Percentiles rank a stretch among this genome's conserved stretches.
phyloP scores from a whole-genome alignment of 345 rosid genomes.

The Eucalyptus pauciflora region DNA sequence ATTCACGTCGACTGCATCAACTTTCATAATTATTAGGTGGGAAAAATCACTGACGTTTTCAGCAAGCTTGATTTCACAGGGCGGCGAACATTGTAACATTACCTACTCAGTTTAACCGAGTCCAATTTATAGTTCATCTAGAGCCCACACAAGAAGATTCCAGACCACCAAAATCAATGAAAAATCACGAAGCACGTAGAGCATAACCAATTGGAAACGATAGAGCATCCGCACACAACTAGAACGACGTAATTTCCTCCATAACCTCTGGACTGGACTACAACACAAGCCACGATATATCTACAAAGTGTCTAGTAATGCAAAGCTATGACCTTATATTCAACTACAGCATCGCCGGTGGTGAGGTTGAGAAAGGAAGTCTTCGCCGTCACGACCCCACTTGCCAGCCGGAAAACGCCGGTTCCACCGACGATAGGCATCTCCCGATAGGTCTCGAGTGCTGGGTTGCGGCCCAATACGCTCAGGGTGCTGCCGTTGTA shows the following conservation, averaged over 20 bases:
- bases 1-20: no score
- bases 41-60: no score
- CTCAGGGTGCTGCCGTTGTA: conserved; percentile 64
- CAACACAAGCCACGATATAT: neutral
- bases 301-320: conserved; percentile 11
- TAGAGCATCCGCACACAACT: neutral
- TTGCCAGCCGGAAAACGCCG: conserved; percentile 52
- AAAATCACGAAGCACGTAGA: neutral
- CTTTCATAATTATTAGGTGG: no score
- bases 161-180: neutral
- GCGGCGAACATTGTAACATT: neutral
- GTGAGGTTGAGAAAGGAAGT: conserved; percentile 28
- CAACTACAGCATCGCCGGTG: conserved; percentile 59
- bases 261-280: neutral
- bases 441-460: neutral
- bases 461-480: conserved; percentile 20
- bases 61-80: neutral
- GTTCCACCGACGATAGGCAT: conserved; percentile 47
- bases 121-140: neutral
- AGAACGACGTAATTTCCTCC: neutral
- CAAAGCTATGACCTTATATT: conserved; percentile 50
- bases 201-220: neutral
- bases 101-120: neutral
- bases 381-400: conserved; percentile 49
- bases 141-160: neutral